These are phyloP conservation scores for Neurospora pannonica DNA, from an alignment of 495 filamentous ascomycete genomes.

Conservation along the genomic window DNA sequence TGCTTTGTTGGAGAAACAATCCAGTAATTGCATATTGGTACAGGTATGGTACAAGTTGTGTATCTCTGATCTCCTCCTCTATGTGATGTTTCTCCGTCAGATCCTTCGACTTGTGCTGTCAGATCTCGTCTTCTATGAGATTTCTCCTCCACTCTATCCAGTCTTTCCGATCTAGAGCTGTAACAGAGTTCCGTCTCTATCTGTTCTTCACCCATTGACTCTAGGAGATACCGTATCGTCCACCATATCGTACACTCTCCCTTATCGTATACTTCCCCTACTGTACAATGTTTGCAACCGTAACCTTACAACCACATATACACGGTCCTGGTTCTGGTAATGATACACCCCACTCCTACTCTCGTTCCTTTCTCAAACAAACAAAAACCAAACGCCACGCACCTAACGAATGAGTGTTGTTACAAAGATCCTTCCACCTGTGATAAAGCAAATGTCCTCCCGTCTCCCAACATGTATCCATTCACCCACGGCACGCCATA, in stretches of 20 bases:
- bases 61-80: not conserved
- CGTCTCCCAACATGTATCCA: not conserved
- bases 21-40: not conserved
- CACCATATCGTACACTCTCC: not conserved
- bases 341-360: not conserved
- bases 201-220: not conserved
- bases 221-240: not conserved
- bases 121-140: not conserved
- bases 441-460: not conserved
- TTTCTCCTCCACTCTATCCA: not conserved
- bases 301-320: not conserved
- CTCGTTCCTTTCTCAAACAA: not conserved
- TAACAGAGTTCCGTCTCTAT: not conserved
- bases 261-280: not conserved
- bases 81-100: not conserved
- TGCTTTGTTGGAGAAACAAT: not conserved
- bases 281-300: not conserved
- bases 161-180: not conserved
- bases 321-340: not conserved
- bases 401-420: not conserved
- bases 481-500: not conserved
- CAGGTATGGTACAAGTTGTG: not conserved
- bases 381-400: not conserved
- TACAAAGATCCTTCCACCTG: not conserved
- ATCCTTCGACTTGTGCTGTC: rapidly evolving